Base-by-base conservation (phyloP, 2,329 filamentous ascomycete species). In the Chaetomiaceae sp. region DNA sequence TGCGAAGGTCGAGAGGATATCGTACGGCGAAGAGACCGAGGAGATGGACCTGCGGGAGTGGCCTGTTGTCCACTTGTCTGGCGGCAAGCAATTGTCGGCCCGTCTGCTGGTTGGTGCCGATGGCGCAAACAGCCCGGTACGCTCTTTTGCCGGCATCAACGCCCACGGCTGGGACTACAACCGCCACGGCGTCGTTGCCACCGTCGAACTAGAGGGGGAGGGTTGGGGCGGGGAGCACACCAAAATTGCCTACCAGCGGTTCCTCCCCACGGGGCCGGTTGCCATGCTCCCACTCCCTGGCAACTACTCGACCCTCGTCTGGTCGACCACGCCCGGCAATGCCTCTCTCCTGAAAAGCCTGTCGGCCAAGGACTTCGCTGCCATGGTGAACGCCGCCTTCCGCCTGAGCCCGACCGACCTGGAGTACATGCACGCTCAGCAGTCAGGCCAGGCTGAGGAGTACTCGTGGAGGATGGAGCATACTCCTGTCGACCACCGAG, bases 301-400 rank as follows among this genome's bases (percentile, higher is more conserved):
- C 17, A 86, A 87, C 57, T 79, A 82, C 65, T 85, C 91, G 4
- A 91, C 89, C 0, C 75, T 99, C 4, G 93, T 99, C 16, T 99
- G 93, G 93, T 95, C 90, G 5, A 97, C 91, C 1, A 93, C 88
- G 0, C 86, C 90, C 0, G 76, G 82, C 48, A 83, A 89, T 54
- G 93, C 92, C 0, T 77, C 86, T 0, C 76, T 85, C 48, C 76
- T 99, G 35, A 96, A 95, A 73, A 79, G 78, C 33, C 76, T 99
- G 4, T 73, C 83, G 0, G 68, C 83, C 0, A 72, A 74, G 43
- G 87, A 95, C 64, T 95, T 99, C 63, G 72, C 85, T 14, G 85
- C 89, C 27, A 86, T 92, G 78, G 87, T 99, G 59, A 97, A 99
- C 65, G 90, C 92, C 1, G 93, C 89, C 1, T 96, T 99, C 73